Base-by-base conservation (phyloP, 139 green algal genomes). In the Chlorokybus atmophyticus region DNA sequence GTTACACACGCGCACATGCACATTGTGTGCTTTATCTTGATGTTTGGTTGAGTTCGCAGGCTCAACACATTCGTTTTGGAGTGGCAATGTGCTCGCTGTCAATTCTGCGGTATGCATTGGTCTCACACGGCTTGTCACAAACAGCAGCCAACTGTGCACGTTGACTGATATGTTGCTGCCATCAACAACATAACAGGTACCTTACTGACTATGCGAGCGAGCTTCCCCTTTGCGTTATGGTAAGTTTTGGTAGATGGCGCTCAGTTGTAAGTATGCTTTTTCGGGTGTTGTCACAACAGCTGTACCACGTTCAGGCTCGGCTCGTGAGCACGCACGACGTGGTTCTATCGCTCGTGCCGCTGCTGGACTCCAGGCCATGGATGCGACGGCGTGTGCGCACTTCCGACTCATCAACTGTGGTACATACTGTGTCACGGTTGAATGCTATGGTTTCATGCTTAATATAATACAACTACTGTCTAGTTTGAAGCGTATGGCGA, bases 301-400 rank as follows among this genome's bases (percentile, higher is more conserved):
- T n/a, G n/a, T n/a, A n/a, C n/a, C n/a, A n/a, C 14, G 44, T 52
- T n/a, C 8, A 8, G 8, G 50, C 68, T 4, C 71, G 85, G 1
- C 19, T 88, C 50, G 53, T 87, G 38, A 57, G 50, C 40, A 81
- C 75, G 3, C 73, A 85, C 49, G 85, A 94, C 70, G 75, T 71
- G 1, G 44, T 81, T 32, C 82, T 87, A 77, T 59, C 62, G 7
- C 79, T 94, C 44, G 48, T 90, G 41, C 78, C 82, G n/a, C 75
- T 94, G 60, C 67, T 94, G 21, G 78, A 88, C 1, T 31, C 59
- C 0, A 75, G 73, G 40, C 83, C 85, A 23, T 94, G 85, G 85
- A 59, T 78, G 44, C 62, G 79, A 3, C 44, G 23, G 29, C 23
- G 42, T 3, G 49, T 38, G 49, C 49, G 4, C 14, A n/a, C n/a